Evolutionary conservation across 2,329 filamentous ascomycete genomes (phyloP), one percentile per base, ranked within the genome.

Genomic region (Gaeumannomyces sp.): DNA sequence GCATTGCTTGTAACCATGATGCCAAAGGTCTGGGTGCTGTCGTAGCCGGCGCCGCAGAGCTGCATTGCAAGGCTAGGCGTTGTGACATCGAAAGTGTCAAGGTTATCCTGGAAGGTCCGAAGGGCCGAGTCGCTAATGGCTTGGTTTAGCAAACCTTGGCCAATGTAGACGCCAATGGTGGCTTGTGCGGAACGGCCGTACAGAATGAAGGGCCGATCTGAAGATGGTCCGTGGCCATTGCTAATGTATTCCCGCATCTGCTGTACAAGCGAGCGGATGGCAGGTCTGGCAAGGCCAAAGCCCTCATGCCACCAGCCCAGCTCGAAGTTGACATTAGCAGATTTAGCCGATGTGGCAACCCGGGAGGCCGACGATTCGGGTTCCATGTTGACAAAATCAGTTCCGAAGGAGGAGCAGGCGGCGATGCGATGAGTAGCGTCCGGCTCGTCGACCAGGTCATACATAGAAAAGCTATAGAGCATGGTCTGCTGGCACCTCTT

Each of bases 81-180:
- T n/a, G 68, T 66, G 61, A 71, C 65, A 45, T 72, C 64, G 62
- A 72, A 64, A 6, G 65, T 66, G 35, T 66, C 65, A 25, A 73
- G 66, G 56, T 67, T 70, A 58, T 72, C 65, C 60, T 75, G 63
- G 10, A 77, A 71, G 5, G 64, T 64, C 61, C 64, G 62, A n/a
- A 77, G 70, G 29, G 73, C 75, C 35, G 71, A 69, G 13, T 62
- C 59, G 64, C 67, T 69, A 28, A 75, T 59, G 64, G 68, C 69
- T 67, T 73, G 68, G 62, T 67, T 70, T 62, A 70, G 70, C 59
- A 76, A 66, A 64, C 67, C 71, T 59, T 69, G 70, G 66, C 76
- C 76, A n/a, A 77, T 72, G 64, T 77, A 78, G 59, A 78, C 50
- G 60, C 76, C 75, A 28, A 75, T 64, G 16, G 71, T 71, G 53